Evolutionary conservation across 495 filamentous ascomycete species (phyloP), one percentile per base, ranked within the genome.

Genomic region (Massariosphaeria phaeospora): DNA sequence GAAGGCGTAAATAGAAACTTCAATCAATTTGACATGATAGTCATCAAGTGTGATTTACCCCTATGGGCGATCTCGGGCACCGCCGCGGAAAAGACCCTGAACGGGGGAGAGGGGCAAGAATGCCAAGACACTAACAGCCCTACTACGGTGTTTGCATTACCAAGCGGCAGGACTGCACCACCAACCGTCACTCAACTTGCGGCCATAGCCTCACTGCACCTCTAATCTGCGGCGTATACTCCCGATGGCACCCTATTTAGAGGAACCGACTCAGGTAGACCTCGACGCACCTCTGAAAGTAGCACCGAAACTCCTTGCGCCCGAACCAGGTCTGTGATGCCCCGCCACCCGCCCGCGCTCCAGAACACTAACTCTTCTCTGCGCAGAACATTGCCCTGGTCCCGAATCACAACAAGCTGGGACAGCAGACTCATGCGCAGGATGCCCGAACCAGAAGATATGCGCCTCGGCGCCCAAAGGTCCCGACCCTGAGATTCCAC

Each of bases 401-500:
- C 93, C 93, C 30, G 89, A 95, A 71, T 93, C 88, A 23, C 77
- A 88, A 57, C 69, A 82, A 62, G 93, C 93, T 30, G 93, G 93
- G 48, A 79, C 84, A 73, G 84, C 82, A 46, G 88, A 91, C 69
- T 86, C 89, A 40, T 98, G 93, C 72, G 88, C 83, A 39, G 88
- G 89, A 36, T 98, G 93, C 65, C 93, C 93, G 2, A 98, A 98
- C 72, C 91, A 98, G 76, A 69, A 79, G 12, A 97, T 98, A 58
- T 98, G 93, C 73, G 89, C 91, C 34, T 84, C 89, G 1, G 84
- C 90, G 1, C 93, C 94, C 24, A 97, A 96, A 70, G 93, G 91
- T 2, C 91, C 94, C 11, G 93, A 98, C 67, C 93, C 91, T 0
- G 94, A 97, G 69, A 83, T 97, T 48, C 83, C 89, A 0, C 66